A percentile compares a stretch with the other conserved stretches of the same genome.
Evolutionary conservation across 108 stramenopile genomes (phyloP).

Genomic region (Cyclotella kingstonii): DNA sequence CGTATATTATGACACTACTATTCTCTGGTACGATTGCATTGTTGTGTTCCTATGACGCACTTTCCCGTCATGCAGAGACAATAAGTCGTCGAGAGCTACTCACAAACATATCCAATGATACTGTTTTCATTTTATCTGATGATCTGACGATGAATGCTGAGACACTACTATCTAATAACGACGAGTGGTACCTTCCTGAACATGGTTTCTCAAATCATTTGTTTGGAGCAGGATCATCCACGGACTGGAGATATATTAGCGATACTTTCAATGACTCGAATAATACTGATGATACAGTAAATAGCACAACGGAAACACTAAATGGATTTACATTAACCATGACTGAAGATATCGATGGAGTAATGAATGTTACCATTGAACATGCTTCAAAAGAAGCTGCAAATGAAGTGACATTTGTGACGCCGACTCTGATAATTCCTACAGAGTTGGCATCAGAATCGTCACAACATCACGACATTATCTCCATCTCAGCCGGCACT

Average conservation of each 20-base stretch:
- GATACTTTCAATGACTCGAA: background rate
- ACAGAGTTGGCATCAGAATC: background rate
- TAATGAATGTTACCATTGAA: background rate
- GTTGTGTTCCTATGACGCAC: too few species aligned
- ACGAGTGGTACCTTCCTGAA: conserved; percentile 28
- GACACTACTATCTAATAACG: conserved; percentile 4
- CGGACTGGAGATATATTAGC: conserved; percentile 16
- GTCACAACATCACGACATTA: too few species aligned
- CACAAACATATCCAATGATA: too few species aligned
- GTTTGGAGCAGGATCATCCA: conserved; percentile 20
- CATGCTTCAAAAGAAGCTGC: background rate
- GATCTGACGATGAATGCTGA: conserved; percentile 8
- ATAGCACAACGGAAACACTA: background rate
- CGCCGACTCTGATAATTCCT: background rate
- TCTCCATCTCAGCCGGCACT: conserved; percentile 7
- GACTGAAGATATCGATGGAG: background rate
- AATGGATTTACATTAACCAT: too few species aligned
- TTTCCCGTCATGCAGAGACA: too few species aligned
- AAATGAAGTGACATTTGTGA: too few species aligned
- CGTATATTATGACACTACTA: too few species aligned
- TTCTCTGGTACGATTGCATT: too few species aligned
- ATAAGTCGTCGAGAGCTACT: too few species aligned
- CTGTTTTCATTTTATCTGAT: too few species aligned
- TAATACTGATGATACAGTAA: background rate
- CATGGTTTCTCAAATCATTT: background rate